Evolutionary conservation across 352 stramenopile genomes (phyloP), one percentile per base, ranked within the genome.

Genomic region (Peronospora farinosa): DNA sequence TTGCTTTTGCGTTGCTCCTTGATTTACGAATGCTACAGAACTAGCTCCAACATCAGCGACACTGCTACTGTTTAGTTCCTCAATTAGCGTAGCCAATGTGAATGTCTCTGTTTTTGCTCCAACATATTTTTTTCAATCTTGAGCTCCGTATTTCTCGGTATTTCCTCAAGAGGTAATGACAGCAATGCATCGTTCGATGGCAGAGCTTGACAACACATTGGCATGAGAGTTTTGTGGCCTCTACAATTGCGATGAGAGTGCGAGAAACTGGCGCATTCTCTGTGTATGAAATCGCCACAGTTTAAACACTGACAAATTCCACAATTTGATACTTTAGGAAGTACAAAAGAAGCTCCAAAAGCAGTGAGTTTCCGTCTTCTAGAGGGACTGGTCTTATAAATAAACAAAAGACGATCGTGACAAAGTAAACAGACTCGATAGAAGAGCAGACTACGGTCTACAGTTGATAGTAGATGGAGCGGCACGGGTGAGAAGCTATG

Each of bases 341-440:
- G 13, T 9, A 30, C 9, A 39, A 36, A 15, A 31, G 15, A 1
- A 28, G 37, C 1, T 47, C 43, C 15, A 28, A 13, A 27, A 40
- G 40, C 21, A 5, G 17, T 10, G 30, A 36, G 13, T 31, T 39
- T 54, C 19, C 38, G 25, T 39, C 31, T 37, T 39, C 19, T 33
- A 28, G 21, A 31, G 12, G 54, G 35, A 8, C 36, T 32, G 28
- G 55, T 51, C 35, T 54, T 46, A 6, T 56, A 54, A 33, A 84
- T 52, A 12, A 58, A 53, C 27, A 84, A 56, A 21, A 79, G 51
- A 21, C 72, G 75, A 52, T 84, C 62, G 5, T 63, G 51, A 41
- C 75, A 86, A 21, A 77, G 56, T 36, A 68, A 51, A 54, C 75
- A 86, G 41, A 84, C 72, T 31, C 70, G 72, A 54, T 84, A 84